Evolutionary conservation across 305 asterid species (phyloP), one percentile per base, ranked within the genome.

Genomic region (Plantago lanceolata): DNA sequence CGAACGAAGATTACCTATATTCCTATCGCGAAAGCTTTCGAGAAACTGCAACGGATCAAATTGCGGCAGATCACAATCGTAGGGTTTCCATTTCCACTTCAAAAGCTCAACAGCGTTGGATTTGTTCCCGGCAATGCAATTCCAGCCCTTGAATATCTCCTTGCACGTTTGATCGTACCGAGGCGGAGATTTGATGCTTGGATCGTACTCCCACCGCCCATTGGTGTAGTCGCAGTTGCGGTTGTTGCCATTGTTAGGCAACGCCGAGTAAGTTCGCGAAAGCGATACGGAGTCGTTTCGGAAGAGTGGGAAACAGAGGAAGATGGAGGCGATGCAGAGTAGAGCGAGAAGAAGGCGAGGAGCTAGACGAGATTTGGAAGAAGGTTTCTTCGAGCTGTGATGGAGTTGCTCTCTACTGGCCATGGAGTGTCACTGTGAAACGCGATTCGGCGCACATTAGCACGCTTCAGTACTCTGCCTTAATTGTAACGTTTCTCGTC

Each of bases 81-180:
- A 71, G 71, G 99, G 97, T 74, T 85, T 85, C 97, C 97, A 93
- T 4, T 85, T 87, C 96, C 96, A 93, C 76, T 75, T 93, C 62
- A 81, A 68, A 70, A 84, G 78, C 53, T 93, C 96, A 71, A 79
- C 24, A 16, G 96, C 95, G 67, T 87, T 90, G 61, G 88, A 69
- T 77, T 87, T 87, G 69, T 79, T 68, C 59, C 86, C 71, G 40
- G 79, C 85, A 52, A 93, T 82, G 79, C 99, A 93, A 75, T 86
- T 93, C 97, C 96, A 89, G n/a, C 99, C 97, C 74, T 84, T 87
- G 81, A 78, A 93, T 71, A 93, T 87, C 86, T 87, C 99, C 83
- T 89, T 93, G 70, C 98, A 92, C 31, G 86, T 82, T 49, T 81
- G 79, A 66, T 84, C 96, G 74, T 92, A 87, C 57, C 89, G 86